Base-by-base conservation (phyloP, 345 rosid species). In the Euphorbia lathyris region DNA sequence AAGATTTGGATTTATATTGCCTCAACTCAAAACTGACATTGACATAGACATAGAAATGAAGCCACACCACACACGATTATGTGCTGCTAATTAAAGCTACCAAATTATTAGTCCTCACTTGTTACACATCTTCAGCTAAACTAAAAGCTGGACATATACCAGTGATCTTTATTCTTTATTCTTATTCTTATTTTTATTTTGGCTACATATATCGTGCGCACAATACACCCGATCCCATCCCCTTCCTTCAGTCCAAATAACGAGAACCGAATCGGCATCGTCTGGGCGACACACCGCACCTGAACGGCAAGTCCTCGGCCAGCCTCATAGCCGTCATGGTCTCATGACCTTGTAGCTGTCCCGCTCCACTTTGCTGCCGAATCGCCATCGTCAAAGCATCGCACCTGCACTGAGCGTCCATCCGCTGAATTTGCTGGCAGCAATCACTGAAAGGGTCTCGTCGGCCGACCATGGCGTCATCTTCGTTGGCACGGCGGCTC, bases 371-470 rank as follows among this genome's bases (percentile, higher is more conserved):
- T 70, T 65, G 82, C 63, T 68, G 36, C 59, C 51, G 38, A 32
- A 50, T 10, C 0, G 65, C 52, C 23, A 66, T 56, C 65, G 53
- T 40, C 19, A 82, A 68, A 8, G 75, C 82, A 3, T 58, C 34
- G 70, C 86, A 83, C 10, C 79, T 69, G 76, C 84, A 83, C 20
- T 20, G 58, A 36, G 19, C 34, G 16, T 74, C 74, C n/a, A 77
- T 3, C 22, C 63, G 29, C 65, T 73, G 25, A 27, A 83, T 61
- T 62, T 80, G 77, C 40, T 66, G 53, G 68, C 86, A 83, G 65
- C 86, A 83, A 25, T 0, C 19, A 7, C 51, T 12, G 51, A 5
- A 12, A 1, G 22, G 12, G 27, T 2, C 53, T 45, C 0, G 51
- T 16, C 5, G 51, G 16, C 3, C 17, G 51, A 1, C 38, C 38